phyloP scores from a whole-genome alignment of 1,139 yeast genomes.

The Geotrichum phurueaensis region DNA sequence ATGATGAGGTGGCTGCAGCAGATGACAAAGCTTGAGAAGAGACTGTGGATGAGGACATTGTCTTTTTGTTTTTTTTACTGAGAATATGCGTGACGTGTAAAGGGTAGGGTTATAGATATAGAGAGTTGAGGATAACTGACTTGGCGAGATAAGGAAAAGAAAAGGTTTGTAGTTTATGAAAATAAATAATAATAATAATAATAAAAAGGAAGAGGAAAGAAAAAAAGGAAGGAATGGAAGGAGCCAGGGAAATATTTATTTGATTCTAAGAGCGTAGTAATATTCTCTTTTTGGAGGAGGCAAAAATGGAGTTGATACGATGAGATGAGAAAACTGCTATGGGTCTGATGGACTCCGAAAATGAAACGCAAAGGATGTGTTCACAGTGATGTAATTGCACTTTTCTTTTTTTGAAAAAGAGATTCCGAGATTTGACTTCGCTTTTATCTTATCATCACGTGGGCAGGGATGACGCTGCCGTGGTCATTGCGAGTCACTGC shows the following conservation, averaged over 20 bases:
- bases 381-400: background rate
- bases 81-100: slow-evolving; percentile 6
- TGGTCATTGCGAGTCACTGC: too few relatives aligned
- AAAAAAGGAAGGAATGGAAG: background rate
- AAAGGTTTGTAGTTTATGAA: background rate
- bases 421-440: background rate
- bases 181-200: background rate
- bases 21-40: background rate
- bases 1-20: background rate
- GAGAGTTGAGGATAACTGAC: background rate
- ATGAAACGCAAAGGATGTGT: background rate
- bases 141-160: background rate
- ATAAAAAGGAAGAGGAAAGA: background rate
- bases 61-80: background rate
- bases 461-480: background rate
- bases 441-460: background rate
- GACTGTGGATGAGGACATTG: background rate
- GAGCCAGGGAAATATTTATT: background rate
- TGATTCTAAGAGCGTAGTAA: background rate
- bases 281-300: background rate
- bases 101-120: background rate
- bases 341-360: background rate
- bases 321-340: background rate
- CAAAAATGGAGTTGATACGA: background rate
- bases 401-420: background rate